Base-by-base conservation (phyloP, 2,329 filamentous ascomycete genomes). In the Raffaelea ambrosiae region DNA sequence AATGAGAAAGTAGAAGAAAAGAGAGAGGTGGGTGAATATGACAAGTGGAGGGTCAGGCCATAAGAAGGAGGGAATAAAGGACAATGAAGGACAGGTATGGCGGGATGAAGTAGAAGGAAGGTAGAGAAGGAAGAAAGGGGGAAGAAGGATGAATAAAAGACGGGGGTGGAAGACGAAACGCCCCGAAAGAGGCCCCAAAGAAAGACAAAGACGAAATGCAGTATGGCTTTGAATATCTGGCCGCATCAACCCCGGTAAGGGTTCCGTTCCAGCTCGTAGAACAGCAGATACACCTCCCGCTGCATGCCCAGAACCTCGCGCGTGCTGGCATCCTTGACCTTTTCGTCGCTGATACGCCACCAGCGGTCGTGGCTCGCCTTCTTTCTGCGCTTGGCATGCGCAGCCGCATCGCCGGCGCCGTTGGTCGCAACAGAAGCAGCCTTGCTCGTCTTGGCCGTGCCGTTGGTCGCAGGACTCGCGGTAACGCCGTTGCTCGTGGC, bases 271-370 rank as follows among this genome's bases (percentile, higher is more conserved):
- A 95, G 69, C 70, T 97, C 91, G 66, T 98, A 98, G 64, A 98
- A 98, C 45, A 98, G 66, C 61, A 98, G 70, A 64, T 98, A 98
- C 1, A 97, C 91, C 66, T 98, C 93, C 58, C 84, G 84, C 66
- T 96, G 89, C 89, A 96, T 95, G 8, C 82, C 81, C 49, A 98
- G 65, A 7, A 98, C 88, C 57, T 98, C 93, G 47, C 76, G 80
- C 5, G 90, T 97, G 71, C 90, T 95, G 55, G 88, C 85, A 66
- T 97, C 91, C 61, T 91, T 93, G 58, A 97, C 81, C 66, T 94
- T 95, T 55, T 98, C 93, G 63, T 98, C 93, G 55, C 90, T 96
- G 55, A 98, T 95, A 33, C 93, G 81, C 93, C 93, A 98, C 93
- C 93, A 98, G 38, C 85, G 81, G 59, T 94, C 84, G 40, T 75